These are phyloP conservation scores for Stylosanthes scabra DNA, from an alignment of 331 rosid genomes.

Conservation along the genomic window DNA sequence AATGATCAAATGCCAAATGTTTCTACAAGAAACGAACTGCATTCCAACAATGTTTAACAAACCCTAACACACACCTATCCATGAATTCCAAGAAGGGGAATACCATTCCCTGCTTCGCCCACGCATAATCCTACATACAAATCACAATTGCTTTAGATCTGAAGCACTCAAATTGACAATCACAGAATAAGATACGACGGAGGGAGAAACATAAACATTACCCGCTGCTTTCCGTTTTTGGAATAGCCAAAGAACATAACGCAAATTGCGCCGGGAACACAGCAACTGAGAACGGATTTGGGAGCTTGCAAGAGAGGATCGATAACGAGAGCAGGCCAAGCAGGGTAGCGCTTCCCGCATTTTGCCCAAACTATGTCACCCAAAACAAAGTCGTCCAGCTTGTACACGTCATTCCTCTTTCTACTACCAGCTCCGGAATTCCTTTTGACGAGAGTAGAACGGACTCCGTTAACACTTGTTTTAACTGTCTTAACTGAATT, in stretches of 20 bases:
- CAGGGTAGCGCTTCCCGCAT: constrained; percentile 78
- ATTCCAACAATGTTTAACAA: not conserved
- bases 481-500: constrained; percentile 33
- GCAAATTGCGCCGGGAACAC: constrained; percentile 74
- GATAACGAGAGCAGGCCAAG: constrained; percentile 90
- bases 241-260: constrained; percentile 96
- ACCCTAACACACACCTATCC: constrained; percentile 66
- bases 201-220: constrained; percentile 38
- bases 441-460: constrained; percentile 34
- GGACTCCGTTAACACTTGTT: not conserved
- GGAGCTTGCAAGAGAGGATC: constrained; percentile 88
- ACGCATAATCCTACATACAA: constrained; percentile 78
- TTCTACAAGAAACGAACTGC: constrained; percentile 14
- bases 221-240: constrained; percentile 84
- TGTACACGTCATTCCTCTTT: constrained; percentile 54
- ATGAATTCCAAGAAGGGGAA: constrained; percentile 80
- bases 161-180: not conserved
- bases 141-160: constrained; percentile 40
- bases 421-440: constrained; percentile 39
- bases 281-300: constrained; percentile 61
- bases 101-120: constrained; percentile 95
- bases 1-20: constrained; percentile 17
- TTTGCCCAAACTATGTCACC: constrained; percentile 95
- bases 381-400: constrained; percentile 67
- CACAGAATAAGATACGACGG: not conserved